A percentile compares a stretch with the other conserved stretches of the same genome.
These are phyloP conservation scores for Lithocarpus polystachyus DNA, from an alignment of 306 rosid species.

Conservation along the genomic window DNA sequence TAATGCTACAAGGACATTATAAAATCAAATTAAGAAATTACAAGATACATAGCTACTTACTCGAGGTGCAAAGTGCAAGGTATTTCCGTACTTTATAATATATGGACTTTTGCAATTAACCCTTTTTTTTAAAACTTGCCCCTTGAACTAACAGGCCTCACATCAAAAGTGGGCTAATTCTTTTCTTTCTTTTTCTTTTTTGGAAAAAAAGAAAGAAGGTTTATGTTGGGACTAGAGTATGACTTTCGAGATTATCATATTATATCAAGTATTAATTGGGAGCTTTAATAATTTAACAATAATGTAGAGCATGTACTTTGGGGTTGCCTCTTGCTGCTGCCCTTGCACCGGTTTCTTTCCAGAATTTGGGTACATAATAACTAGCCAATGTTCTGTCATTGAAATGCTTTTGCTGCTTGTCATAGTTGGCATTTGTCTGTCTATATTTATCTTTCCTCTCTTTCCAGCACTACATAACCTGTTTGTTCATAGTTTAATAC, in stretches of 20 bases:
- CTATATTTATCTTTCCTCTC: constrained; percentile 47
- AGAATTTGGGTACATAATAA: constrained; percentile 34
- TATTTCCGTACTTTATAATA: too few relatives aligned
- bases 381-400: constrained; percentile 34
- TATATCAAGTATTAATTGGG: constrained; percentile 21
- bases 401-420: constrained; percentile 34
- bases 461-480: constrained; percentile 73
- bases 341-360: constrained; percentile 34
- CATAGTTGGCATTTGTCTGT: constrained; percentile 59
- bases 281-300: constrained; percentile 34
- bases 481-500: constrained; percentile 34
- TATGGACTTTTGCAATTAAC: too few relatives aligned
- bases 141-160: too few relatives aligned
- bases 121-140: too few relatives aligned
- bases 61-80: too few relatives aligned
- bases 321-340: constrained; percentile 58
- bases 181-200: background rate
- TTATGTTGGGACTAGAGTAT: background rate
- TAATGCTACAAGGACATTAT: too few relatives aligned
- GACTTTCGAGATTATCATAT: background rate
- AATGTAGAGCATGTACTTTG: constrained; percentile 46
- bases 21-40: too few relatives aligned
- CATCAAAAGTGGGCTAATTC: background rate
- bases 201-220: background rate
- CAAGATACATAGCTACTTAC: too few relatives aligned